Conservation (phyloP, 2,329 filamentous ascomycete species). For the Aplosporella prunicola region DNA sequence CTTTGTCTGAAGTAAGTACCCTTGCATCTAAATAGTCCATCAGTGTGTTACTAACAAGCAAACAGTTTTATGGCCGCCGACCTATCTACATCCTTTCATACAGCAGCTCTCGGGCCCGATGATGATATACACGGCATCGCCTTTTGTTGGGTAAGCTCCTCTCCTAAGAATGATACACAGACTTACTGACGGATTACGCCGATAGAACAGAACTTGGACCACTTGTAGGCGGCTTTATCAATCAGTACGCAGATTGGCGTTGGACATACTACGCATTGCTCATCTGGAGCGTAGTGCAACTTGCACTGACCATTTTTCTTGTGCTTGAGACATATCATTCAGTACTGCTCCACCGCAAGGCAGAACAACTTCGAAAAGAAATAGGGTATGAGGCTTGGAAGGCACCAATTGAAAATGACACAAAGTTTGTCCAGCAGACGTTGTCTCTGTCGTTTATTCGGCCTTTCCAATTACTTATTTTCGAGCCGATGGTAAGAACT, state of each 20-base stretch:
- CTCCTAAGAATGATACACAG: no score
- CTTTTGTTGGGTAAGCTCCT: slow-evolving; percentile 40
- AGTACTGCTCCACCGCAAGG: slow-evolving; percentile 64
- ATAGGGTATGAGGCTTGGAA: slow-evolving; percentile 70
- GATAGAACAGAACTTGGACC: slow-evolving; percentile 47
- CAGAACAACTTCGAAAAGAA: slow-evolving; percentile 56
- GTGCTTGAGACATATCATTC: slow-evolving; percentile 82
- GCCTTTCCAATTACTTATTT: slow-evolving; percentile 67
- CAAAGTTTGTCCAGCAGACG: slow-evolving; percentile 54
- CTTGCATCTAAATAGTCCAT: slow-evolving; percentile 1
- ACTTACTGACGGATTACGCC: no score
- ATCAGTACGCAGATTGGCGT: slow-evolving; percentile 58
- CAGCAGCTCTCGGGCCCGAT: slow-evolving; percentile 52
- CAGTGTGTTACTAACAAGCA: slow-evolving; percentile 13
- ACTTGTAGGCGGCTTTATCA: slow-evolving; percentile 70
- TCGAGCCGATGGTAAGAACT: slow-evolving; percentile 68
- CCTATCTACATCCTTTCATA: slow-evolving; percentile 73
- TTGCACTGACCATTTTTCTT: slow-evolving; percentile 55
- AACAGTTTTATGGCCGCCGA: slow-evolving; percentile 67
- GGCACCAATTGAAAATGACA: slow-evolving; percentile 65
- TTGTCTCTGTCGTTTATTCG: slow-evolving; percentile 45
- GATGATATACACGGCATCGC: slow-evolving; percentile 55
- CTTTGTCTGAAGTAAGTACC: slow-evolving; percentile 40
- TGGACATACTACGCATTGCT: slow-evolving; percentile 62
- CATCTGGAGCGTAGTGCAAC: slow-evolving; percentile 63